These are phyloP conservation scores for Pouteria glomerata DNA, from an alignment of 148 eudicot species.

Conservation along the genomic window DNA sequence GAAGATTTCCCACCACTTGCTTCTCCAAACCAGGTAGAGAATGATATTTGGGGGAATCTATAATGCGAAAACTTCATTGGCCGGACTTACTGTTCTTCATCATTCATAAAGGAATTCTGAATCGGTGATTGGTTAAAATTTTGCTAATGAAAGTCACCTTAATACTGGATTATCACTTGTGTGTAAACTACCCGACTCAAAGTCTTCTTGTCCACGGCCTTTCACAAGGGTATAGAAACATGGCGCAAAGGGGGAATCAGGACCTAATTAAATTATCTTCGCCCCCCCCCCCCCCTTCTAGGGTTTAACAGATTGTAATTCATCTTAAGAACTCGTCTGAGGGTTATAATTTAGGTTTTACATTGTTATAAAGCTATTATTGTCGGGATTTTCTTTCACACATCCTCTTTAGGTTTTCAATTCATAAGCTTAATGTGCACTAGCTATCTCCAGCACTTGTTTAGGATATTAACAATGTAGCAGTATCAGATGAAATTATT, in stretches of 20 bases:
- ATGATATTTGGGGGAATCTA: conserved; percentile 3
- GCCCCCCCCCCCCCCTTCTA: not conserved
- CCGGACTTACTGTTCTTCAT: conserved; percentile 9
- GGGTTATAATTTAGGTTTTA: conserved; percentile 11
- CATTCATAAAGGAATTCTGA: conserved; percentile 9
- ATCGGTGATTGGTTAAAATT: not conserved
- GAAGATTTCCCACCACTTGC: conserved; percentile 29
- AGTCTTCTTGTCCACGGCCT: conserved; percentile 6
- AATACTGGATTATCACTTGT: conserved; percentile 1
- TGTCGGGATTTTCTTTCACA: not conserved
- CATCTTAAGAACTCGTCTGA: not conserved
- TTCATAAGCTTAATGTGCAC: conserved; percentile 7
- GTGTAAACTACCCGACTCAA: conserved; percentile 15
- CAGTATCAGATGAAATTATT: conserved; percentile 12
- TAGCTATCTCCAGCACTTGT: not conserved
- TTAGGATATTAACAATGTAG: conserved; percentile 15
- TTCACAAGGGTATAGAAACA: not conserved
- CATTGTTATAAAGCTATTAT: conserved; percentile 11
- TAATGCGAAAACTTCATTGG: conserved; percentile 7
- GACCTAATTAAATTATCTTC: not conserved
- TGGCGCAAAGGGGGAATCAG: conserved; percentile 3
- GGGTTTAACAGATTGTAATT: conserved; percentile 12
- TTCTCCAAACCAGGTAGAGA: conserved; percentile 18
- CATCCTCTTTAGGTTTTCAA: conserved; percentile 2
- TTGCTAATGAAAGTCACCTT: not conserved